Evolutionary conservation across 192 early-diverging fungal genomes (phyloP), one percentile per base, ranked within the genome.

Genomic region (Backusella parvicylindrica): DNA sequence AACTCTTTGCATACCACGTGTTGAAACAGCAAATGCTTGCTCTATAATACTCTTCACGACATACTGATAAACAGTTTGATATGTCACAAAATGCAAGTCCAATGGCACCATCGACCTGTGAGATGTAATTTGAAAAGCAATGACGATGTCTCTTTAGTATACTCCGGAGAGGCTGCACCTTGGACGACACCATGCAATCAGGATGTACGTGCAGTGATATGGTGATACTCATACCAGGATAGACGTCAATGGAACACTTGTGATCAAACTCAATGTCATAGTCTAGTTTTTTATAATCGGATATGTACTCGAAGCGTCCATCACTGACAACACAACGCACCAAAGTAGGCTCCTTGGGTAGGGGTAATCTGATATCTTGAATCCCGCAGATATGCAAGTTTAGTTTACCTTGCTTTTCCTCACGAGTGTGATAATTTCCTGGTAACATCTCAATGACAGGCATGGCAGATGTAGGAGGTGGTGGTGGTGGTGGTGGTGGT

Each of bases 11-110:
- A 38, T 73, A 63, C 77, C 77, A 78, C 18, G 71, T 67, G 47
- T 78, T 78, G 47, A 78, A 70, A 70, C 77, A 78, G n/a, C 67
- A 49, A 38, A 78, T 74, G 9, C 33, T 67, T 15, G 72, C 77
- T 21, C 31, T 30, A 56, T 69, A 74, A 11, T 64, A 49, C 31
- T 74, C 40, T 43, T 70, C 49, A 7, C 64, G 43, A 40, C 77
- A 78, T 6, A 65, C 72, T 18, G 28, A 36, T 21, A 78, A 23
- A 28, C 73, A 60, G 35, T 68, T 30, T 13, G 28, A 13, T 6
- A 78, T 36, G 21, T 72, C 77, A 41, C 73, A 74, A 11, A 68
- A 41, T 15, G 77, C 68, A n/a, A 74, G 67, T 11, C 77, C 77
- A 38, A 78, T 43, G 8, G 77, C 71, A n/a, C 77, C 77, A 41